phyloP scores from a whole-genome alignment of 1,284 basidiomycete genomes.

The Pisolithus thermaeus region DNA sequence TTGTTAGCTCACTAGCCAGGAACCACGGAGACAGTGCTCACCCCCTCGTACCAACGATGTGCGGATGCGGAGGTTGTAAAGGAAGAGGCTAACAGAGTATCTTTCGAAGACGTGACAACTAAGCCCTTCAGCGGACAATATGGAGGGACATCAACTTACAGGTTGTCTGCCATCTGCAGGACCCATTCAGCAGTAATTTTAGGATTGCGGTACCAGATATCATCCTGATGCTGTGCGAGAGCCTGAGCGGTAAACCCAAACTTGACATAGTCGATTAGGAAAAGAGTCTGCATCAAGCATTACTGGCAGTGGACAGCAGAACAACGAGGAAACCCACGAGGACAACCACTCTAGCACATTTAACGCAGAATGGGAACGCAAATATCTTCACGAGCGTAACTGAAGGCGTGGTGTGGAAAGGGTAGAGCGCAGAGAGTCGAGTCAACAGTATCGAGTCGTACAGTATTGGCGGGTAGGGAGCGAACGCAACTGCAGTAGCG shows the following conservation, averaged over 20 bases:
- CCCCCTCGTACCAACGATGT: not conserved
- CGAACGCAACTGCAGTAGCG: not conserved
- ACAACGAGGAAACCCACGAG: not conserved
- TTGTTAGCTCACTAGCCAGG: not conserved
- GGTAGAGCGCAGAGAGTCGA: constrained; percentile 1
- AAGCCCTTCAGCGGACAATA: not conserved
- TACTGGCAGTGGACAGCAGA: not conserved
- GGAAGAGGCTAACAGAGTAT: constrained; percentile 1
- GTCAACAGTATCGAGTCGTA: not conserved
- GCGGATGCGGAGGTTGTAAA: constrained; percentile 1
- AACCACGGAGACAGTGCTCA: not conserved
- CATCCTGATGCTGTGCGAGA: not conserved
- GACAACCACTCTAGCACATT: not conserved
- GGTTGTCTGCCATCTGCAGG: constrained; percentile 1
- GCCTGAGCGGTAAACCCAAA: too few relatives aligned
- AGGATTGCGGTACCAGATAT: constrained; percentile 1
- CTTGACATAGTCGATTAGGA: not conserved
- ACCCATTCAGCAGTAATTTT: constrained; percentile 1
- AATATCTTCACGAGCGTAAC: not conserved
- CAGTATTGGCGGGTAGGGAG: not conserved
- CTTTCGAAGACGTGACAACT: not conserved
- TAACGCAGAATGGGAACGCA: not conserved
- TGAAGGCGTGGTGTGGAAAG: not conserved
- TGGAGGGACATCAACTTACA: not conserved
- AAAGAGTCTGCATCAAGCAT: not conserved